Conservation (phyloP, 73 alveolate genomes). For the Diophrys appendiculata region DNA sequence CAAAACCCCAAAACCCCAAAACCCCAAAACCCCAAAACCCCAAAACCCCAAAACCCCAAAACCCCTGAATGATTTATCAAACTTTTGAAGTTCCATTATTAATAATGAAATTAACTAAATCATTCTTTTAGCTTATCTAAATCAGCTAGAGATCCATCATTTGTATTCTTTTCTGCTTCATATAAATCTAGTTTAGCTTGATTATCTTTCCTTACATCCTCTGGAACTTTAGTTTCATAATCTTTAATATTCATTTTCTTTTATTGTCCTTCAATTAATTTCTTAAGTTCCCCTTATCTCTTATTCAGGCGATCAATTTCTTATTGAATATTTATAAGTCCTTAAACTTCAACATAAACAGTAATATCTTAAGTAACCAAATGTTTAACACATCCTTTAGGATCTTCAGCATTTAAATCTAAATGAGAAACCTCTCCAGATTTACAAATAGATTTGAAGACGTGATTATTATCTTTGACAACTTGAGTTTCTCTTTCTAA, state of each 20-base stretch:
- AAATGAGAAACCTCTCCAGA: slow-evolving; percentile 41
- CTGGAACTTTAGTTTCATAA: slow-evolving; percentile 74
- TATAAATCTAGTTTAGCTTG: slow-evolving; percentile 57
- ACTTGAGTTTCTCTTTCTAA: slow-evolving; percentile 44
- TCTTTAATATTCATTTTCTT: slow-evolving; percentile 74
- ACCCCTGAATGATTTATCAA: too few species aligned
- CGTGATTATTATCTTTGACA: slow-evolving; percentile 32
- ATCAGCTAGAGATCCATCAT: slow-evolving; percentile 1
- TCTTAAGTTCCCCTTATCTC: slow-evolving; percentile 62
- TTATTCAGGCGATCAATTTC: slow-evolving; percentile 78
- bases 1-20: too few species aligned
- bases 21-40: too few species aligned
- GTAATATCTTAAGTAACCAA: slow-evolving; percentile 59
- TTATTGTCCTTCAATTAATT: slow-evolving; percentile 60
- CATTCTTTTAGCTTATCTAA: not conserved
- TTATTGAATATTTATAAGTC: slow-evolving; percentile 72
- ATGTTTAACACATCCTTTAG: slow-evolving; percentile 79
- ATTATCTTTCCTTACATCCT: slow-evolving; percentile 67
- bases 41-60: too few species aligned
- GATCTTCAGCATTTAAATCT: slow-evolving; percentile 58
- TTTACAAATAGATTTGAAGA: slow-evolving; percentile 33
- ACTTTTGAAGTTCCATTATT: too few species aligned
- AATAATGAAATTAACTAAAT: too few species aligned
- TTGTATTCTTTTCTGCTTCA: slow-evolving; percentile 58
- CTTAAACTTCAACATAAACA: slow-evolving; percentile 75